Conservation (phyloP, 1,284 basidiomycete species). For the Leccinum angustisporum region DNA sequence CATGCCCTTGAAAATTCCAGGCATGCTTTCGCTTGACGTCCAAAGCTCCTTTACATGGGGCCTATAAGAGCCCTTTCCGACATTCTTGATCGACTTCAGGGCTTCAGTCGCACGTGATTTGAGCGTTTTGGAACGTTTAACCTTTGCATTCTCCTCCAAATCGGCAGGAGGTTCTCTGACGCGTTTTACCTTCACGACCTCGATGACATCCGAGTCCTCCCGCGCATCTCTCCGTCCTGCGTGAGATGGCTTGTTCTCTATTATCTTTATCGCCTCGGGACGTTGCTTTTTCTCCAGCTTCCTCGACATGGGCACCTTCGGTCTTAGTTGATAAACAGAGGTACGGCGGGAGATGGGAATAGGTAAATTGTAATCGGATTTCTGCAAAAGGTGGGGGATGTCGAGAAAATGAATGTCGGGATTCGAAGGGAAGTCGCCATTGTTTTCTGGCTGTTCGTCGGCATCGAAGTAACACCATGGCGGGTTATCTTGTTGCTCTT, state of each 20-base stretch:
- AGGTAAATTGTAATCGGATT: constrained; percentile 10
- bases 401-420: constrained; percentile 45
- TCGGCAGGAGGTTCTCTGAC: constrained; percentile 35
- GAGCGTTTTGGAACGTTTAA: constrained; percentile 53
- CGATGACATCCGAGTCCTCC: constrained; percentile 54
- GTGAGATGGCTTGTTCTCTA: constrained; percentile 23
- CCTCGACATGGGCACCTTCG: constrained; percentile 29
- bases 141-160: constrained; percentile 29
- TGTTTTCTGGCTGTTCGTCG: constrained; percentile 34
- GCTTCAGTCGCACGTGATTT: constrained; percentile 59
- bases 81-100: constrained; percentile 59
- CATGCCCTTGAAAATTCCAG: constrained; percentile 29
- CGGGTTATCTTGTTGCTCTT: constrained; percentile 55
- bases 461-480: constrained; percentile 71
- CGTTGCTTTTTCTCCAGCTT: constrained; percentile 35
- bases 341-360: constrained; percentile 25
- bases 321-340: constrained; percentile 17
- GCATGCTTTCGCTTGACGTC: constrained; percentile 32
- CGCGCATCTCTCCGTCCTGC: constrained; percentile 26
- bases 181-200: constrained; percentile 65
- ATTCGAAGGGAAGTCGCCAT: constrained; percentile 30
- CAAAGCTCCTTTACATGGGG: constrained; percentile 41
- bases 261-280: constrained; percentile 28
- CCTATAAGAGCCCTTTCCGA: constrained; percentile 42
- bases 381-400: constrained; percentile 37